These are phyloP conservation scores for Ogataea sp. DNA, from an alignment of 805 yeast genomes.

Conservation along the genomic window DNA sequence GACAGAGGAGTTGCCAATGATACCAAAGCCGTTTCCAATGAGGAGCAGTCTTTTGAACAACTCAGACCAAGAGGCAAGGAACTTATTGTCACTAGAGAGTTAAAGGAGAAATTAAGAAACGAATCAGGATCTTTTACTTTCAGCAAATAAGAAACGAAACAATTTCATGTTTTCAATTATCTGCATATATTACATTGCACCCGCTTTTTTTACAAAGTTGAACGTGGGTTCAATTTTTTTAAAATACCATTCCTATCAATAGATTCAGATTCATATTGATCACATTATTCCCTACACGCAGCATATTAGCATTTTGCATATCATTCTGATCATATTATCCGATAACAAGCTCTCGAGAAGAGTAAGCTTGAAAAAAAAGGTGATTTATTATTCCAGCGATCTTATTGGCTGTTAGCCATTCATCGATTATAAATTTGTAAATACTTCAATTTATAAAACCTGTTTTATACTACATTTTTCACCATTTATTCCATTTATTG, in stretches of 20 bases:
- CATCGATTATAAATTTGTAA: too few species aligned
- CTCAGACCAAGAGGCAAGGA: neutral
- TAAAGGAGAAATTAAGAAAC: neutral
- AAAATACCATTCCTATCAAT: too few species aligned
- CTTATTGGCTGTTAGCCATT: too few species aligned
- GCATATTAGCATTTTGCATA: neutral
- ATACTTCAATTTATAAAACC: too few species aligned
- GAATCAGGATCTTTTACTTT: neutral
- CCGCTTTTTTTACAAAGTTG: neutral
- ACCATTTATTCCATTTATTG: too few species aligned
- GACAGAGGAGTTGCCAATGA: conserved; percentile 32
- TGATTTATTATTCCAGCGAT: too few species aligned
- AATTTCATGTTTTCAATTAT: too few species aligned
- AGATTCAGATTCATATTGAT: too few species aligned
- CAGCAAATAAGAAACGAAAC: neutral
- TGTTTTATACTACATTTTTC: too few species aligned
- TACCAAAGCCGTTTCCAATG: conserved; percentile 7
- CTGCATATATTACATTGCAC: neutral
- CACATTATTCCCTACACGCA: neutral
- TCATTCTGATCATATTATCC: too few species aligned
- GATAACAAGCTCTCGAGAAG: too few species aligned
- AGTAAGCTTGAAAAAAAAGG: too few species aligned
- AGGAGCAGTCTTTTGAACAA: neutral
- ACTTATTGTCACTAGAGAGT: neutral
- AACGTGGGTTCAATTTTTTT: neutral